A percentile compares a stretch with the other conserved stretches of the same genome.
phyloP scores from a whole-genome alignment of 495 filamentous ascomycete species.

The Trypethelium eluteriae region DNA sequence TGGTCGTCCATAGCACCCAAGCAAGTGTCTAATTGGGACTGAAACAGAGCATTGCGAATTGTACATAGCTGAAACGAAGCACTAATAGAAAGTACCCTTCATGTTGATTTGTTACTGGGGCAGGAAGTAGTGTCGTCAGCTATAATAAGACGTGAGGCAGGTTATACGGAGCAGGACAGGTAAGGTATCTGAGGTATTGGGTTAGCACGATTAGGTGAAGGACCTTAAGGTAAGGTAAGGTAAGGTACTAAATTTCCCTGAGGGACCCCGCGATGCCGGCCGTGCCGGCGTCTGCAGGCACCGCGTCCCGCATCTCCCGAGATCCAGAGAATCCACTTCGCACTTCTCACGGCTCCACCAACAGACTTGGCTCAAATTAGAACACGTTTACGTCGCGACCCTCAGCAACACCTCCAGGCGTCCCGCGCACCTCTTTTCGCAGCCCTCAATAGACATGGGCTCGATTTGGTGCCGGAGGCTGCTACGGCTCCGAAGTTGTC shows the following conservation, averaged over 20 bases:
- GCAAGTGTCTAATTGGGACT: not conserved
- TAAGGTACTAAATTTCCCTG: too few relatives aligned
- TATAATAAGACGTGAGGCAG: not conserved
- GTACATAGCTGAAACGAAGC: slow-evolving; percentile 1
- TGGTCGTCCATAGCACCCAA: not conserved
- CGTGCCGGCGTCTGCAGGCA: not conserved
- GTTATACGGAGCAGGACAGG: too few relatives aligned
- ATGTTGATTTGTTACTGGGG: not conserved
- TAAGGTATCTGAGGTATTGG: too few relatives aligned
- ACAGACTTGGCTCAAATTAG: not conserved
- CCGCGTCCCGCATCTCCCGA: not conserved
- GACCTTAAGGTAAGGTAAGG: not conserved
- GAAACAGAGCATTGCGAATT: not conserved
- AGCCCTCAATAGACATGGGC: not conserved
- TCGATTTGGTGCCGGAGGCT: not conserved
- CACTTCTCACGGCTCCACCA: not conserved
- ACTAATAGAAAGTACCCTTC: slow-evolving; percentile 10
- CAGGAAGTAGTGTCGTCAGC: not conserved
- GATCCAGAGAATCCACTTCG: not conserved
- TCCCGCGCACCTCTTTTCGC: not conserved
- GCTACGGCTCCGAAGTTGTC: not conserved
- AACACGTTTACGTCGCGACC: not conserved
- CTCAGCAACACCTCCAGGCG: not conserved
- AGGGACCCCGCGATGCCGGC: not conserved
- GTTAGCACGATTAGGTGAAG: not conserved